These are phyloP conservation scores for Gastrolobium bilobum DNA, from an alignment of 306 rosid species.

Conservation along the genomic window DNA sequence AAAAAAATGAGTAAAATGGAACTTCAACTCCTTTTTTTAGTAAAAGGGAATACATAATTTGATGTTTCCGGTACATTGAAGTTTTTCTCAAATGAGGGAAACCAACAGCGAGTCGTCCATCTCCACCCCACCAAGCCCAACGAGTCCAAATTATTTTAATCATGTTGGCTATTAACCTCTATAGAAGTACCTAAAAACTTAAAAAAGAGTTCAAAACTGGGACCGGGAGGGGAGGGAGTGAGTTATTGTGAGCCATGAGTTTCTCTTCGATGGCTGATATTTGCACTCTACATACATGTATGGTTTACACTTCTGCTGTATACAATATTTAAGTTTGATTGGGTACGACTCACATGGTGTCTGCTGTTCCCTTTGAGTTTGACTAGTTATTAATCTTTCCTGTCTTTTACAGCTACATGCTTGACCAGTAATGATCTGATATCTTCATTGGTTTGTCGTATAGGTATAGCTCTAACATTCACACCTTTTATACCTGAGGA, in stretches of 20 bases:
- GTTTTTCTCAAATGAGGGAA: background rate
- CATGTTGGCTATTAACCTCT: background rate
- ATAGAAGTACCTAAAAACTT: background rate
- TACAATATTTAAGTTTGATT: background rate
- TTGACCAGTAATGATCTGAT: constrained; percentile 9
- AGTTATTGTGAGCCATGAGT: background rate
- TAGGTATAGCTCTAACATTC: constrained; percentile 9
- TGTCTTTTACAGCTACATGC: constrained; percentile 9
- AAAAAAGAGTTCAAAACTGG: background rate
- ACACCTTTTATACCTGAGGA: too few relatives aligned
- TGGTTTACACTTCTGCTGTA: background rate
- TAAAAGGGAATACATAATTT: too few relatives aligned
- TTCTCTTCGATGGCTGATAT: background rate
- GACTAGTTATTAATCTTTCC: constrained; percentile 3
- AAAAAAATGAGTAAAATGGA: too few relatives aligned
- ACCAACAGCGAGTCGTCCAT: background rate
- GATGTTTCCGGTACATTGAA: too few relatives aligned
- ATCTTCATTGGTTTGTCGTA: constrained; percentile 5
- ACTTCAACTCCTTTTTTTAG: too few relatives aligned
- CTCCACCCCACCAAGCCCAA: background rate
- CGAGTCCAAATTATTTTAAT: background rate
- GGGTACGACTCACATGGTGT: constrained; percentile 5
- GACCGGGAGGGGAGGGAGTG: background rate
- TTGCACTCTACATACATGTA: background rate
- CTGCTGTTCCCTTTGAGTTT: background rate